Evolutionary conservation across 73 alveolate genomes (phyloP).

Genomic region (Paramecium sexaurelia): DNA sequence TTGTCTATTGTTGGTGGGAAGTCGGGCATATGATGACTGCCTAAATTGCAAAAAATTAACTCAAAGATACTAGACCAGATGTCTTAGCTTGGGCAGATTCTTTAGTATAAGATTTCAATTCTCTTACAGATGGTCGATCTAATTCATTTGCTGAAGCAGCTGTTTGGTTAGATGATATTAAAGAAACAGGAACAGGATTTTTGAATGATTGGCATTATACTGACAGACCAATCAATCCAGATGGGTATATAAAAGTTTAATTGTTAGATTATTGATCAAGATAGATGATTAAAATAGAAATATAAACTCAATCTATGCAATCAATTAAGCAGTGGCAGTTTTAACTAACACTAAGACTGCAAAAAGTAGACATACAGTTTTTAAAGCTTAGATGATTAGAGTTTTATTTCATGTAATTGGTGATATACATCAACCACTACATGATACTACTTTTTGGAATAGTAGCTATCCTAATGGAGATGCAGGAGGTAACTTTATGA

Average conservation of each 20-base stretch:
- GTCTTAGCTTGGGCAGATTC: slow-evolving; percentile 19
- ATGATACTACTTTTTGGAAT: slow-evolving; percentile 71
- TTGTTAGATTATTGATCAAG: not conserved
- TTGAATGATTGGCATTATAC: slow-evolving; percentile 74
- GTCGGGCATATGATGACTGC: slow-evolving; percentile 71
- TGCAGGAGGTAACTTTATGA: slow-evolving; percentile 78
- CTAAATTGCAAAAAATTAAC: slow-evolving; percentile 47
- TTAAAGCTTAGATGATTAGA: slow-evolving; percentile 71
- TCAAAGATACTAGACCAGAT: slow-evolving; percentile 24
- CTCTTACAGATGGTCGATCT: slow-evolving; percentile 69
- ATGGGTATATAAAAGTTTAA: slow-evolving; percentile 6
- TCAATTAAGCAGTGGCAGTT: not conserved
- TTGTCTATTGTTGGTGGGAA: slow-evolving; percentile 61
- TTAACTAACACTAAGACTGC: slow-evolving; percentile 11
- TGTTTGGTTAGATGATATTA: slow-evolving; percentile 79
- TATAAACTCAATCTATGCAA: not conserved
- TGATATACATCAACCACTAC: slow-evolving; percentile 89
- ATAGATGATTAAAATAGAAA: not conserved
- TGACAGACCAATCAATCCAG: slow-evolving; percentile 72
- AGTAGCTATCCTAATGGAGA: slow-evolving; percentile 77
- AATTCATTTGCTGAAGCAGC: slow-evolving; percentile 79
- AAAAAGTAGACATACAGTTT: slow-evolving; percentile 43
- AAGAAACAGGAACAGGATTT: slow-evolving; percentile 71
- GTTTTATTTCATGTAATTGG: slow-evolving; percentile 81
- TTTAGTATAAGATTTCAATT: slow-evolving; percentile 11